A percentile compares a stretch with the other conserved stretches of the same genome.
These are phyloP conservation scores for Mycosphaerella sp. DNA, from an alignment of 2,329 filamentous ascomycete genomes.

Conservation along the genomic window DNA sequence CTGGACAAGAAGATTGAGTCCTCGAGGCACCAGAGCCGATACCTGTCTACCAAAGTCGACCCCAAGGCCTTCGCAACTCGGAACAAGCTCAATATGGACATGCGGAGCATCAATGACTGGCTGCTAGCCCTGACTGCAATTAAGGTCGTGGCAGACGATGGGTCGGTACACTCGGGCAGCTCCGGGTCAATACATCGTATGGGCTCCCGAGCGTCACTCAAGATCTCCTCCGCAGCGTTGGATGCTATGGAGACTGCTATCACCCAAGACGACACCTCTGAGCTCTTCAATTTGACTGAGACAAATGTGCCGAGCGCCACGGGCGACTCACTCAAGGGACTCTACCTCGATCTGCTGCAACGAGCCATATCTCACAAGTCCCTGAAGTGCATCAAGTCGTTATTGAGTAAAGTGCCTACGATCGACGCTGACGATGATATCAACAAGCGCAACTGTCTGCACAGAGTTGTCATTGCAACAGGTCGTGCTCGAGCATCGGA, in stretches of 20 bases:
- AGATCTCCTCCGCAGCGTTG: slow-evolving; percentile 61
- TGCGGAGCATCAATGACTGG: slow-evolving; percentile 81
- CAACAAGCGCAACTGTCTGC: slow-evolving; percentile 87
- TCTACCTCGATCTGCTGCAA: slow-evolving; percentile 77
- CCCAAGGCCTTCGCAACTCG: slow-evolving; percentile 82
- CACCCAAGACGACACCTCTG: slow-evolving; percentile 57
- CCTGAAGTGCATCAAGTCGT: slow-evolving; percentile 61
- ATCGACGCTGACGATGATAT: slow-evolving; percentile 87
- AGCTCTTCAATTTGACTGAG: slow-evolving; percentile 45
- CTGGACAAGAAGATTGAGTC: slow-evolving; percentile 87
- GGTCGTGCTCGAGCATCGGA: slow-evolving; percentile 63
- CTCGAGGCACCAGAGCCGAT: slow-evolving; percentile 68
- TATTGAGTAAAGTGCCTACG: slow-evolving; percentile 62
- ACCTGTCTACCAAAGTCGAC: slow-evolving; percentile 86
- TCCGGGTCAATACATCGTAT: slow-evolving; percentile 67
- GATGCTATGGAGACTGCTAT: slow-evolving; percentile 69
- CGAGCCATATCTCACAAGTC: slow-evolving; percentile 66
- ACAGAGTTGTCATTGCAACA: slow-evolving; percentile 86
- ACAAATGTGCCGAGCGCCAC: slow-evolving; percentile 34
- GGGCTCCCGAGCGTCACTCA: slow-evolving; percentile 67
- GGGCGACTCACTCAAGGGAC: slow-evolving; percentile 50
- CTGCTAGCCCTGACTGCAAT: slow-evolving; percentile 73
- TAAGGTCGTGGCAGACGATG: slow-evolving; percentile 68
- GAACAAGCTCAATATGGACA: slow-evolving; percentile 49
- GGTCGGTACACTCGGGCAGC: slow-evolving; percentile 56